These are phyloP conservation scores for Metschnikowia santaceciliae DNA, from an alignment of 805 yeast species.

Conservation along the genomic window DNA sequence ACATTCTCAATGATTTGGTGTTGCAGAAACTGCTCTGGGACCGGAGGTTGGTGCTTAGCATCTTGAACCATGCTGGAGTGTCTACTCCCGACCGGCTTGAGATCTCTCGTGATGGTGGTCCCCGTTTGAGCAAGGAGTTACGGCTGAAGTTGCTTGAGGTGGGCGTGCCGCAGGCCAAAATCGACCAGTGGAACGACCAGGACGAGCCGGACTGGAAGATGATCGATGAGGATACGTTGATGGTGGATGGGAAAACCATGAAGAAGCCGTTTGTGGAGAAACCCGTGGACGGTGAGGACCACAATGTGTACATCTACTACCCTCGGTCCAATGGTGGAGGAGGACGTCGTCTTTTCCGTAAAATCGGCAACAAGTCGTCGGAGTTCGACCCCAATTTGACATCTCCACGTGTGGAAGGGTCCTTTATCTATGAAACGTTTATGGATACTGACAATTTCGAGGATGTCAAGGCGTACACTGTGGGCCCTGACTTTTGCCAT, in stretches of 20 bases:
- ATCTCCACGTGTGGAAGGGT: constrained; percentile 81
- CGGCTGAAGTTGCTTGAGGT: constrained; percentile 41
- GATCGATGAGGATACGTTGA: constrained; percentile 75
- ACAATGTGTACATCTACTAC: constrained; percentile 90
- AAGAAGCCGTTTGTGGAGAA: constrained; percentile 94
- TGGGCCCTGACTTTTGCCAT: constrained; percentile 86
- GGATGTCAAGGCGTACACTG: constrained; percentile 98
- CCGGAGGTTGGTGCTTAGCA: constrained; percentile 77
- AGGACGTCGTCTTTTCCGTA: constrained; percentile 88
- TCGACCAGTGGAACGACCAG: constrained; percentile 60
- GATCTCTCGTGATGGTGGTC: constrained; percentile 96
- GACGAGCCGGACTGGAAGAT: constrained; percentile 80
- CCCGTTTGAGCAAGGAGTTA: constrained; percentile 64
- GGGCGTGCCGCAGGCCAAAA: constrained; percentile 39
- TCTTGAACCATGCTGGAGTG: constrained; percentile 76
- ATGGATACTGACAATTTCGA: constrained; percentile 98
- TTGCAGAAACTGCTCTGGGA: constrained; percentile 98
- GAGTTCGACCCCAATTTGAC: constrained; percentile 84
- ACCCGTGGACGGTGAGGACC: constrained; percentile 99
- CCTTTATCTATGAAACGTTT: constrained; percentile 87
- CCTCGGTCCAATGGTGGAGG: constrained; percentile 92
- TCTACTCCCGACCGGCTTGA: constrained; percentile 87
- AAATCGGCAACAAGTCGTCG: constrained; percentile 94
- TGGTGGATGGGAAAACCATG: constrained; percentile 67
- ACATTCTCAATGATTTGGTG: constrained; percentile 77